A percentile compares a stretch with the other conserved stretches of the same genome.
Evolutionary conservation across 2,329 filamentous ascomycete species (phyloP).

Genomic region (Curvularia sp.): DNA sequence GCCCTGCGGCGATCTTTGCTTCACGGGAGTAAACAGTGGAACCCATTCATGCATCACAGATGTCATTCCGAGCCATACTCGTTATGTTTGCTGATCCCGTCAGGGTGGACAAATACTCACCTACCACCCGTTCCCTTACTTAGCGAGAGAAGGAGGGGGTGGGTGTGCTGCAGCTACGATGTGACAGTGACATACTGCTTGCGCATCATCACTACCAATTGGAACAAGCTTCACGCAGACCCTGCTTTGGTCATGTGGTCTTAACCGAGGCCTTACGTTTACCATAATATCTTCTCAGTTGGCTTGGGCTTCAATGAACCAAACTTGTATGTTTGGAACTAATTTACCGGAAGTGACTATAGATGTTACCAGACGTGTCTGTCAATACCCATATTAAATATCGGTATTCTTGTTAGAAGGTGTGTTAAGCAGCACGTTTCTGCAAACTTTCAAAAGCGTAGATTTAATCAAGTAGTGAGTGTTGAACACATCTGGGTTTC

Average conservation of each 20-base stretch:
- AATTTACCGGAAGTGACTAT: background rate
- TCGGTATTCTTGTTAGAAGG: background rate
- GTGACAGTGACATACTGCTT: background rate
- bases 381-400: background rate
- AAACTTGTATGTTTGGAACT: background rate
- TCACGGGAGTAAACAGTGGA: background rate
- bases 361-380: background rate
- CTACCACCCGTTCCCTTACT: conserved; percentile 1
- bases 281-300: background rate
- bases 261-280: background rate
- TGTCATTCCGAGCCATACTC: background rate
- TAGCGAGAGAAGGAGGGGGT: background rate
- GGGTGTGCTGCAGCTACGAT: conserved; percentile 2
- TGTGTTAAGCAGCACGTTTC: background rate
- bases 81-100: background rate
- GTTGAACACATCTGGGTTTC: background rate
- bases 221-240: background rate
- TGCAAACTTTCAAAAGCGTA: background rate
- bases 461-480: background rate
- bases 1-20: background rate
- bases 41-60: background rate
- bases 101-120: background rate
- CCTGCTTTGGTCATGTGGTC: background rate
- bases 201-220: background rate
- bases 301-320: background rate